phyloP scores from a whole-genome alignment of 768 basidiomycete species.

The Tulasnella sp. region DNA sequence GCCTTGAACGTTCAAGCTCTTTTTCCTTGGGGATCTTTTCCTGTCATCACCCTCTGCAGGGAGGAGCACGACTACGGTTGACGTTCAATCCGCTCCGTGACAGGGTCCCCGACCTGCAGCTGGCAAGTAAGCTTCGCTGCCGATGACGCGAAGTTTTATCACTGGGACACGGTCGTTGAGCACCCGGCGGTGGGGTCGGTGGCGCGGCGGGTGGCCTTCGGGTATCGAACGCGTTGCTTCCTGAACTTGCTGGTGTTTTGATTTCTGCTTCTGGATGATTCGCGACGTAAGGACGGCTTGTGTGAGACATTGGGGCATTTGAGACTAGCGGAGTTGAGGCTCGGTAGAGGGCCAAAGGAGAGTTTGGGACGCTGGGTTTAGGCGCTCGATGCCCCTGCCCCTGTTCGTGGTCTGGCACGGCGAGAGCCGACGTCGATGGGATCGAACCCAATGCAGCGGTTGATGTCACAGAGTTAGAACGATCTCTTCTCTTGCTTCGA shows the following conservation, averaged over 20 bases:
- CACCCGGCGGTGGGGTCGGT: neutral
- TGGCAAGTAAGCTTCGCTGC: neutral
- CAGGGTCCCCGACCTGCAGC: neutral
- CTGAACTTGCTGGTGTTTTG: neutral
- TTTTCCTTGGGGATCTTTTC: slow-evolving; percentile 1
- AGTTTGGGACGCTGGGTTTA: neutral
- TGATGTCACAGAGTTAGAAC: neutral
- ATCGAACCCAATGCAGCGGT: neutral
- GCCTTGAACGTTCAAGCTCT: slow-evolving; percentile 6
- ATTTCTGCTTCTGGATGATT: neutral
- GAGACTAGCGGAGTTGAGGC: neutral
- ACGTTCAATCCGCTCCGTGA: neutral
- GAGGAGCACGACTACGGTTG: slow-evolving; percentile 1
- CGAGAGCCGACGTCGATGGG: neutral
- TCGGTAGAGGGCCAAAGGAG: neutral
- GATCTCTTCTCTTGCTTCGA: neutral
- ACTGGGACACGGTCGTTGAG: neutral
- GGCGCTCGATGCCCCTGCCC: neutral
- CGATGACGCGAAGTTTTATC: neutral
- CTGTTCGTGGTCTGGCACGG: neutral
- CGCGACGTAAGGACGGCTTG: neutral
- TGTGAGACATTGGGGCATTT: neutral
- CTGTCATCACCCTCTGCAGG: neutral
- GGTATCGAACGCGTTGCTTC: neutral
- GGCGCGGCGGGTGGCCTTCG: neutral